Evolutionary conservation across 345 rosid genomes (phyloP).

Genomic region (Salix suchowensis): DNA sequence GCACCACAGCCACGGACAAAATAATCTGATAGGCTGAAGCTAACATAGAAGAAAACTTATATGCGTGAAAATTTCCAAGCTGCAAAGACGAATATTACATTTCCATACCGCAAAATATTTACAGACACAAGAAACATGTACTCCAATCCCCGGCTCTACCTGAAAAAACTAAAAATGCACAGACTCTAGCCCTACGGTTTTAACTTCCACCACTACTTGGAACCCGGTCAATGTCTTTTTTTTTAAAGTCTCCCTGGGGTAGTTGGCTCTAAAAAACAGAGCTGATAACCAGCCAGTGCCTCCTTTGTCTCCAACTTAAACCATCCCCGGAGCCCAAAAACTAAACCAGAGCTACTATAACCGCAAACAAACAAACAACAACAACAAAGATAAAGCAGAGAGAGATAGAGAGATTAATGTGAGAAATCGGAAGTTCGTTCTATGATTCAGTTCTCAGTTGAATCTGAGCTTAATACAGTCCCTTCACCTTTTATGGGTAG

Average conservation of each 20-base stretch:
- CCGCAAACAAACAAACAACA: conserved; percentile 8
- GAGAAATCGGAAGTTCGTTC: background rate
- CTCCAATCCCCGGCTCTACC: background rate
- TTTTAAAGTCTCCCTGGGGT: conserved; percentile 4
- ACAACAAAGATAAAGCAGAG: background rate
- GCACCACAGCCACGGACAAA: background rate
- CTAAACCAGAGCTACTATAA: conserved; percentile 8
- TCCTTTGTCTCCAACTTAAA: conserved; percentile 7
- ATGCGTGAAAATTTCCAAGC: background rate
- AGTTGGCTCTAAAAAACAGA: conserved; percentile 44
- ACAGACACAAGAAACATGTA: conserved; percentile 19
- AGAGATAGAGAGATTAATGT: background rate
- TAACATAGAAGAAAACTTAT: background rate
- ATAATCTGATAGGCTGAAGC: background rate
- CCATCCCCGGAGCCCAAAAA: conserved; percentile 13
- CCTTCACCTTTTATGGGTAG: conserved; percentile 11
- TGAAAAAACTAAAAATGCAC: conserved; percentile 25
- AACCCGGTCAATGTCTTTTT: conserved; percentile 2
- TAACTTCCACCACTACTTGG: conserved; percentile 16
- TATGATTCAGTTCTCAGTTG: conserved; percentile 39
- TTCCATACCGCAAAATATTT: conserved; percentile 27
- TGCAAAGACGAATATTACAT: conserved; percentile 10
- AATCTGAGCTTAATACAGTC: conserved; percentile 42
- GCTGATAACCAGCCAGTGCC: conserved; percentile 23
- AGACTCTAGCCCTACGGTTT: conserved; percentile 17